Percentiles rank a stretch among this genome's conserved stretches.
These are phyloP conservation scores for Aspergillus amoenus DNA, from an alignment of 2,329 filamentous ascomycete genomes.

Conservation along the genomic window DNA sequence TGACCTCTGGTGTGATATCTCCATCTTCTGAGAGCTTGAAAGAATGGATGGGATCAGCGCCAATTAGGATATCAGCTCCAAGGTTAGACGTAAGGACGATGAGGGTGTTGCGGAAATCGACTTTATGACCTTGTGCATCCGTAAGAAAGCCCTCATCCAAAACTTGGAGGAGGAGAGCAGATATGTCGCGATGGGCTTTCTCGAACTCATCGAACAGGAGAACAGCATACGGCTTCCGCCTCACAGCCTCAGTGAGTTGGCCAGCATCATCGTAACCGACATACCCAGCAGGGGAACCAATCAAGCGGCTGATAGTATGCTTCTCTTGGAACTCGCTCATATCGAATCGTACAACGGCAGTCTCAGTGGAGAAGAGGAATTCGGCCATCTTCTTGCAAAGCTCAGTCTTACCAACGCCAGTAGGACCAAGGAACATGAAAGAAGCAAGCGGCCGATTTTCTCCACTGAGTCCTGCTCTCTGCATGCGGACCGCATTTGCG, in stretches of 20 bases:
- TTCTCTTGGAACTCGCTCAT: conserved; percentile 99
- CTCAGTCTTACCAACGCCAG: conserved; percentile 95
- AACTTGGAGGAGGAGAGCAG: conserved; percentile 85
- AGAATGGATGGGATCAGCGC: conserved; percentile 64
- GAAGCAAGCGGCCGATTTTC: conserved; percentile 89
- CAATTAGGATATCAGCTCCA: conserved; percentile 86
- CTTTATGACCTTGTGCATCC: conserved; percentile 91
- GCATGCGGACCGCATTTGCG: conserved; percentile 88
- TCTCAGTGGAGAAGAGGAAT: conserved; percentile 90
- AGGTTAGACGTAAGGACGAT: conserved; percentile 96
- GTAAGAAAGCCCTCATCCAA: conserved; percentile 95
- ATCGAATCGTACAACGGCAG: conserved; percentile 89
- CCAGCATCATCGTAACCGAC: conserved; percentile 96
- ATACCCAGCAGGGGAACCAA: conserved; percentile 90
- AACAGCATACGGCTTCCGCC: conserved; percentile 92
- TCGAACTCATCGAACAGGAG: conserved; percentile 97
- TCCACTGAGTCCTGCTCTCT: conserved; percentile 85
- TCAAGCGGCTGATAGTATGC: conserved; percentile 89
- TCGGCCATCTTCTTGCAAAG: conserved; percentile 92
- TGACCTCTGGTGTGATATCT: conserved; percentile 71
- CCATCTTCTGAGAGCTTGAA: conserved; percentile 64
- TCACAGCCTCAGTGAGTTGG: conserved; percentile 91
- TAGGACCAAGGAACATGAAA: conserved; percentile 97
- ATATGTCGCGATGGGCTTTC: conserved; percentile 94
- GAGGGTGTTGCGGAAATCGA: conserved; percentile 95